Evolutionary conservation across 2,329 filamentous ascomycete genomes (phyloP), one percentile per base, ranked within the genome.

Genomic region (Colletotrichum echinochloae): DNA sequence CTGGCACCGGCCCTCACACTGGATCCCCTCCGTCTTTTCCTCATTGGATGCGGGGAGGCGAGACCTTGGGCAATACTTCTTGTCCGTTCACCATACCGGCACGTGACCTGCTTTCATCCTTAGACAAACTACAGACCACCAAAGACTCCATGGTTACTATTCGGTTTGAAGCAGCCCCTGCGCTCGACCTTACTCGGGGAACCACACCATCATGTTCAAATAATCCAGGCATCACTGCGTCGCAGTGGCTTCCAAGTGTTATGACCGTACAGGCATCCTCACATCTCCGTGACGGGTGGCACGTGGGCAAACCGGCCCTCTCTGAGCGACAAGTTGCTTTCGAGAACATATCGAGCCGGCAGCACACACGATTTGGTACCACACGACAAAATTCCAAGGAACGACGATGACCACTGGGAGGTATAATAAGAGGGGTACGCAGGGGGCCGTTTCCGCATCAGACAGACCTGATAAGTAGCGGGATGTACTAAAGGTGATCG

Each of bases 381-480:
- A 48, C 39, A 20, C 41, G n/a, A 26, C 60, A 37, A 33, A 33
- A 16, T 60, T 37, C 52, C 46, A 35, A 39, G n/a, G 52, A 54
- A 51, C n/a, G 56, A 33, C 35, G 54, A 26, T 57, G 48, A 35
- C 49, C 12, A 26, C n/a, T 51, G 35, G 51, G 46, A 48, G 35
- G 41, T 64, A 35, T 56, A 46, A 44, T 64, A 64, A 48, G 49
- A 33, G 49, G 52, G 60, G 33, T 23, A 49, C 39, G 16, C 48
- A 37, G 14, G 33, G 41, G 30, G 30, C 39, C 11, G n/a, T 28
- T 26, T 46, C 44, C 4, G 39, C 48, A 35, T 33, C 61, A 37
- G 57, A 65, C 28, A 48, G 26, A 41, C 62, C 41, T 56, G 55
- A 56, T 49, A n/a, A n/a, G n/a, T n/a, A 66, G 66, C 62, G 55